Percentiles rank a stretch among this genome's conserved stretches.
These are phyloP conservation scores for Adansonia digitata DNA, from an alignment of 345 rosid genomes.

Conservation along the genomic window DNA sequence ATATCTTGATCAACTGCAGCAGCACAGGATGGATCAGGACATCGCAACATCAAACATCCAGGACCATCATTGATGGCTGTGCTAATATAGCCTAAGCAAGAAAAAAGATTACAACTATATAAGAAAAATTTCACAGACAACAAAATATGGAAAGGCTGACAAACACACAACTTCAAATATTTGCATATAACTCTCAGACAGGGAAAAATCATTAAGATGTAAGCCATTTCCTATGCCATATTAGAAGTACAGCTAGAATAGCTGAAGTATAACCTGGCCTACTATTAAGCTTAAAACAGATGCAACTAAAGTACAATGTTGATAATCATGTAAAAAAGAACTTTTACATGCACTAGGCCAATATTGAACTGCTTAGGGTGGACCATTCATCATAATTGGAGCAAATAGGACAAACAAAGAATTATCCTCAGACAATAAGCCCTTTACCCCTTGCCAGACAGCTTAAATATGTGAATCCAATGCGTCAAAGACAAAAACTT, in stretches of 20 bases:
- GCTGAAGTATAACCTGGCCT: background rate
- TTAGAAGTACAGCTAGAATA: background rate
- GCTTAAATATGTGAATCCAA: background rate
- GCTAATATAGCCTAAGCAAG: slow-evolving; percentile 56
- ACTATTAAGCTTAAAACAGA: background rate
- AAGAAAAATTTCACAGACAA: background rate
- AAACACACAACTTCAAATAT: background rate
- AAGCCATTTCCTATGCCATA: background rate
- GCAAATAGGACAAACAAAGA: background rate
- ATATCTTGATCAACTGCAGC: slow-evolving; percentile 73
- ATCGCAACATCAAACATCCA: slow-evolving; percentile 70
- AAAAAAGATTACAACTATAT: background rate
- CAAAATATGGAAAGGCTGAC: background rate
- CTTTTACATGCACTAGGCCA: background rate
- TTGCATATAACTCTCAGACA: background rate
- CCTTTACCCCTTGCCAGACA: background rate
- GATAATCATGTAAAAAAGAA: slow-evolving; percentile 2
- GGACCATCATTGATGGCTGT: slow-evolving; percentile 75
- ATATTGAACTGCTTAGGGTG: background rate
- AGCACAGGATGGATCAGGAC: slow-evolving; percentile 72
- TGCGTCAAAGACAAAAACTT: background rate
- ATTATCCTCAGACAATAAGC: background rate
- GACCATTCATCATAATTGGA: background rate
- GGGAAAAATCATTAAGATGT: background rate
- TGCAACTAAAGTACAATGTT: background rate